A percentile compares a stretch with the other conserved stretches of the same genome.
phyloP scores from a whole-genome alignment of 2,329 filamentous ascomycete species.

The Cordyceps militaris region DNA sequence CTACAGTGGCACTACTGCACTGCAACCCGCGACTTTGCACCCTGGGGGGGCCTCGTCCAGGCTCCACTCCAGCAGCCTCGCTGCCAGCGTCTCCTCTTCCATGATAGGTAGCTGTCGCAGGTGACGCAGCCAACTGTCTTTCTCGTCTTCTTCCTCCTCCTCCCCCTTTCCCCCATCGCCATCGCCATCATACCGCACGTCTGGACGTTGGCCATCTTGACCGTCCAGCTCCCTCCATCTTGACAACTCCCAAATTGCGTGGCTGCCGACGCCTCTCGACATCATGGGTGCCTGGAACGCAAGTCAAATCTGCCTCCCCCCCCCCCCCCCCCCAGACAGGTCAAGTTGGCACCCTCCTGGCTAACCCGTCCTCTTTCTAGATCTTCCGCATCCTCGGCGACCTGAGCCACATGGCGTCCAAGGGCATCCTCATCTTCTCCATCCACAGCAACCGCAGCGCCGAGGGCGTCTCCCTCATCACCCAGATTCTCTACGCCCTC shows the following conservation, averaged over 20 bases:
- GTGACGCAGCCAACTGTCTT: neutral
- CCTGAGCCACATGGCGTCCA: constrained; percentile 75
- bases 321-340: neutral
- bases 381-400: constrained; percentile 74
- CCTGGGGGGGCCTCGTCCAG: too few species aligned
- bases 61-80: constrained; percentile 7
- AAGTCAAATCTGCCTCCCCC: too few species aligned
- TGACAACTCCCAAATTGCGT: neutral
- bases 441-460: constrained; percentile 85
- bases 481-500: constrained; percentile 75
- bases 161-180: too few species aligned
- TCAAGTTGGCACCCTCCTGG: neutral
- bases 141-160: neutral
- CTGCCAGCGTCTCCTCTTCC: constrained; percentile 5
- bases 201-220: neutral
- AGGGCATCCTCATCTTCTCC: constrained; percentile 82
- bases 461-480: constrained; percentile 88
- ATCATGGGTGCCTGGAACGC: constrained; percentile 37
- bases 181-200: neutral
- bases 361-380: constrained; percentile 25
- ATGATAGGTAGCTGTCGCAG: constrained; percentile 4
- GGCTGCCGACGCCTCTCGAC: constrained; percentile 13
- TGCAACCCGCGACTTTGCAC: too few species aligned
- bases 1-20: too few species aligned
- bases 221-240: neutral